Base-by-base conservation (phyloP, 2,329 filamentous ascomycete species). In the Reticulascus tulasneorum region DNA sequence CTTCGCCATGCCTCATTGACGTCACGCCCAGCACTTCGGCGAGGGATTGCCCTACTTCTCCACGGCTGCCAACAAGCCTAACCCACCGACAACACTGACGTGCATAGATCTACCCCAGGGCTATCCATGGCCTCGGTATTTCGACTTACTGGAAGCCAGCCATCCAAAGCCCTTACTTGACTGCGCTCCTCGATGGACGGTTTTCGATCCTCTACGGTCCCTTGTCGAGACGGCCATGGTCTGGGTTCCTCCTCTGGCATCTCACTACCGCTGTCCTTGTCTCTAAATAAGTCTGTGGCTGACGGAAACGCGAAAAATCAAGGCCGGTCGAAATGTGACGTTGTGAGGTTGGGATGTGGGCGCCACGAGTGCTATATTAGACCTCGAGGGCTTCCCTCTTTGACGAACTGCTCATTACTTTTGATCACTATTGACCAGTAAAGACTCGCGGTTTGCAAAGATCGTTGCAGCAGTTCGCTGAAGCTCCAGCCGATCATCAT, bases 1-100 rank as follows among this genome's bases (percentile, higher is more conserved):
- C 32, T 36, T 24, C 22, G 32, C 40, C 31, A 17, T 36, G 40
- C 37, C 37, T 40, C 40, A 42, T 42, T 40, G 35, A 33, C 37
- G 32, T 40, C 40, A 40, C 21, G 10, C n/a, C 40, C 10, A 23
- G 40, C 37, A 42, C 33, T 25, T 40, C 32, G 37, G 40, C 37
- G 32, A 22, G 2, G 30, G n/a, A 29, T 36, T 19, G 22, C 29
- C 15, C 30, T 25, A 13, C 18, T 16, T 19, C 13, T 16, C 13
- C 23, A 29, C 10, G 17, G 9, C 28, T 12, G 5, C n/a, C 15
- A 29, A 16, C 37, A 29, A 22, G 37, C 32, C 28, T 25, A 16
- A 20, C 37, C 40, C 37, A 16, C 23, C 28, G 32, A 20, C 15
- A 4, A 36, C 15, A 17, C 25, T n/a, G 17, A 12, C 23, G 22